A percentile compares a stretch with the other conserved stretches of the same genome.
Evolutionary conservation across 2,329 filamentous ascomycete species (phyloP).

Genomic region (Colletotrichum tofieldiae): DNA sequence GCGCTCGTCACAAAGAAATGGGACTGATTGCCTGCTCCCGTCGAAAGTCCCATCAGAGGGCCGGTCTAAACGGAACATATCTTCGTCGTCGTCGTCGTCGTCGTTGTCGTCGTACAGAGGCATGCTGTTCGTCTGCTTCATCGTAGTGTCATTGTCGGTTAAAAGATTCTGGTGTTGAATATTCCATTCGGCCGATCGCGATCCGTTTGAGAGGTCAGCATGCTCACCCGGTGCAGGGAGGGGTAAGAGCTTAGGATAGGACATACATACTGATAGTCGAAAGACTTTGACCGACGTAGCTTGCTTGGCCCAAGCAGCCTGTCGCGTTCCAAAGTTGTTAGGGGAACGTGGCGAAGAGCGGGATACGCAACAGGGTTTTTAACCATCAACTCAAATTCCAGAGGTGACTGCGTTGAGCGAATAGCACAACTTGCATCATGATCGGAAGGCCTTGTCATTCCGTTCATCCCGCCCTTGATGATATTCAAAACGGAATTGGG

Average conservation of each 20-base stretch:
- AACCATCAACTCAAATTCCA: slow-evolving; percentile 48
- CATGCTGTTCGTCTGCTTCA: neutral
- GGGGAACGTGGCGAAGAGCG: slow-evolving; percentile 3
- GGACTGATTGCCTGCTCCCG: slow-evolving; percentile 21
- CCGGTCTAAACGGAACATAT: neutral
- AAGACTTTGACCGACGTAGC: slow-evolving; percentile 20
- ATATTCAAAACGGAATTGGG: slow-evolving; percentile 45
- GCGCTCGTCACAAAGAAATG: slow-evolving; percentile 49
- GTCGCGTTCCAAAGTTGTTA: slow-evolving; percentile 12
- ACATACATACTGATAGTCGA: slow-evolving; percentile 37
- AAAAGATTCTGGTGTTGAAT: neutral
- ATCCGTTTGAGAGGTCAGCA: neutral
- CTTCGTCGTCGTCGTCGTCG: neutral
- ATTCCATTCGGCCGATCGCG: neutral
- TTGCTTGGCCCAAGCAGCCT: neutral
- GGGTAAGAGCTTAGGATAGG: neutral
- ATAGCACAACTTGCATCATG: neutral
- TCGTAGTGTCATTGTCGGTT: neutral
- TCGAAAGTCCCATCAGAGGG: neutral
- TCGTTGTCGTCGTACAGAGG: neutral
- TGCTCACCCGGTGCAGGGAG: neutral
- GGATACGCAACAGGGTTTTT: slow-evolving; percentile 48
- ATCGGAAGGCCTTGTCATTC: neutral
- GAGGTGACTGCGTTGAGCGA: slow-evolving; percentile 12
- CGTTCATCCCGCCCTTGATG: slow-evolving; percentile 36